A percentile compares a stretch with the other conserved stretches of the same genome.
Evolutionary conservation across 768 basidiomycete genomes (phyloP).

Genomic region (Boletus bicolor): DNA sequence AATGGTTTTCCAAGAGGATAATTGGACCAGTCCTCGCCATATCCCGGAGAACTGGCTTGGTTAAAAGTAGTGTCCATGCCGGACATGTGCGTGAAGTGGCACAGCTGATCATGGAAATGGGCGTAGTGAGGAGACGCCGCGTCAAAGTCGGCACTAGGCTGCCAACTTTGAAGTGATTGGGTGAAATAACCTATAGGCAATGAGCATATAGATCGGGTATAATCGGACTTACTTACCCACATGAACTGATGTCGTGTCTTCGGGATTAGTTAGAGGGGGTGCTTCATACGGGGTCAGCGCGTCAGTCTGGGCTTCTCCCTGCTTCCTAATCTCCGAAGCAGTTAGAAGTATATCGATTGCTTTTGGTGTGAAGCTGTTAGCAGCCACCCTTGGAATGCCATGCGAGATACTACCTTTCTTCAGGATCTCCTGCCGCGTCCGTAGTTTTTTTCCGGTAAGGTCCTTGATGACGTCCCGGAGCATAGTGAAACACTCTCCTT

Average conservation of each 20-base stretch:
- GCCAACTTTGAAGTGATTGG: neutral
- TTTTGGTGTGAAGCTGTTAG: slow-evolving; percentile 1
- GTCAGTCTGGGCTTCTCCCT: neutral
- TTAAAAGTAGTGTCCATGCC: neutral
- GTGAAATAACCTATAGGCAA: neutral
- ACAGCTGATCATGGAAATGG: neutral
- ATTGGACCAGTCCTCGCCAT: neutral
- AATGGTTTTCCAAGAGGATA: neutral
- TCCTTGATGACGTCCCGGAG: slow-evolving; percentile 17
- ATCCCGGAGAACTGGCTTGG: neutral
- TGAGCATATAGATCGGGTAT: neutral
- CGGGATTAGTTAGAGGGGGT: neutral
- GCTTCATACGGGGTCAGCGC: neutral
- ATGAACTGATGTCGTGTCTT: neutral
- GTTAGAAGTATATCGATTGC: slow-evolving; percentile 8
- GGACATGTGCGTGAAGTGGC: neutral
- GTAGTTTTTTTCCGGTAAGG: slow-evolving; percentile 9
- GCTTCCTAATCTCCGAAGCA: neutral
- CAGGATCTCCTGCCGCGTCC: slow-evolving; percentile 20
- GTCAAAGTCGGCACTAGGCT: neutral
- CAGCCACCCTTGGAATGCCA: neutral
- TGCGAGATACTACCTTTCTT: slow-evolving; percentile 10
- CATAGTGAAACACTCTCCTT: slow-evolving; percentile 13
- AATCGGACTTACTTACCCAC: neutral
- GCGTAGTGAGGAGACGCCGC: neutral